Evolutionary conservation across 148 eudicot species (phyloP), one percentile per base, ranked within the genome.

Genomic region (Heliamphora exappendiculata): DNA sequence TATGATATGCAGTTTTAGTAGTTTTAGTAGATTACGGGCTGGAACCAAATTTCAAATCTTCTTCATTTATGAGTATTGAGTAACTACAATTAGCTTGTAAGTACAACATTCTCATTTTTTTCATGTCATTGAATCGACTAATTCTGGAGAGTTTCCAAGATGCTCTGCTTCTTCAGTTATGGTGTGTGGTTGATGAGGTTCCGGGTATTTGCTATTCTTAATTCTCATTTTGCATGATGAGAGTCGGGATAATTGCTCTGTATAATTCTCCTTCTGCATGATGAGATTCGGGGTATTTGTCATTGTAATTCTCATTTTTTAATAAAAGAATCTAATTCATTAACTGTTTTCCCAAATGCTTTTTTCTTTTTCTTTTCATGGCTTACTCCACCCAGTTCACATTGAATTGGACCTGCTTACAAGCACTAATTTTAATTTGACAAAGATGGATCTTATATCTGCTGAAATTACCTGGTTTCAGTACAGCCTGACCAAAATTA

Each of bases 1-100:
- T n/a, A n/a, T n/a, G n/a, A n/a, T n/a, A n/a, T n/a, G n/a, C n/a
- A n/a, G n/a, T n/a, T n/a, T n/a, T n/a, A n/a, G n/a, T n/a, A n/a
- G n/a, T n/a, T n/a, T n/a, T n/a, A n/a, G n/a, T n/a, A n/a, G 98
- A 77, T 84, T 49, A 65, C 86, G 82, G 98, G 91, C 29, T 94
- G 89, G 97, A 89, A 90, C 83, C 97, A 87, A 13, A 86, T 94
- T 57, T 86, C 97, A n/a, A 88, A 90, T 82, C 81, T 90, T 66
- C 93, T 91, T 76, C 91, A 82, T 73, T 63, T 91, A 83, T 91
- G 85, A 88, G n/a, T n/a, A n/a, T n/a, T n/a, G n/a, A n/a, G 78
- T 45, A 76, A n/a, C 53, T 73, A 22, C 29, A 31, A 39, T 75
- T 74, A 69, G 50, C 28, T 64, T 82, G 78, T 78, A 39, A 41